Base-by-base conservation (phyloP, 2,329 filamentous ascomycete species). In the Raffaelea ambrosiae region DNA sequence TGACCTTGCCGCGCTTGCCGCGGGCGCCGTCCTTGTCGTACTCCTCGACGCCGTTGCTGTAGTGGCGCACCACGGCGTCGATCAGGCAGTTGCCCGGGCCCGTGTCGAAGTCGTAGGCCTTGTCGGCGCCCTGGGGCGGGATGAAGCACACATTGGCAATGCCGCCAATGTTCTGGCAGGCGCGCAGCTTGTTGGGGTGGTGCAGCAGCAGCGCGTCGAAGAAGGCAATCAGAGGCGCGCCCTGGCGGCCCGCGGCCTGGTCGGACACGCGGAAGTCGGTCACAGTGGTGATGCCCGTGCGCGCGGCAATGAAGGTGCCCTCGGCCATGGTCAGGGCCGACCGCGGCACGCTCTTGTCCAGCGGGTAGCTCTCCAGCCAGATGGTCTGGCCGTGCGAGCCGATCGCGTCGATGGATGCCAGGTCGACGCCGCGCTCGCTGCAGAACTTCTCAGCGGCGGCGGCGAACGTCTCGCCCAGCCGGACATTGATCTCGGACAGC, bases 111-210 rank as follows among this genome's bases (percentile, higher is more conserved):
- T 76, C 73, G 54, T 70, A 71, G 49, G 65, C 68, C 19, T 59
- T 52, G 41, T 65, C 62, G 14, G 61, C 53, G 26, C 59, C 59
- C 44, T 73, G 66, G 0, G 74, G 69, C 3, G 73, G 74, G 44
- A 80, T 75, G 61, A 81, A 79, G 62, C 73, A 81, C 21, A 82
- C 72, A 53, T 77, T 81, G 26, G 73, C 74, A 39, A 82, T 78
- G 29, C 77, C 76, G 44, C 76, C 76, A 47, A 82, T 80, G 55
- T 81, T 80, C 56, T 81, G 74, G 58, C 76, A 80, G 3, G 73
- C 75, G 22, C 78, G 71, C 8, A 78, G 63, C 59, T 77, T 79
- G 4, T 62, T 72, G 0, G 76, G 71, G 54, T 81, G 74, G 53
- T 76, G 73, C 18, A 82, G 65, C 10, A 80, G 55, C 4, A 79